Evolutionary conservation across 2,329 filamentous ascomycete genomes (phyloP).

Genomic region (Trichoderma simmonsii): DNA sequence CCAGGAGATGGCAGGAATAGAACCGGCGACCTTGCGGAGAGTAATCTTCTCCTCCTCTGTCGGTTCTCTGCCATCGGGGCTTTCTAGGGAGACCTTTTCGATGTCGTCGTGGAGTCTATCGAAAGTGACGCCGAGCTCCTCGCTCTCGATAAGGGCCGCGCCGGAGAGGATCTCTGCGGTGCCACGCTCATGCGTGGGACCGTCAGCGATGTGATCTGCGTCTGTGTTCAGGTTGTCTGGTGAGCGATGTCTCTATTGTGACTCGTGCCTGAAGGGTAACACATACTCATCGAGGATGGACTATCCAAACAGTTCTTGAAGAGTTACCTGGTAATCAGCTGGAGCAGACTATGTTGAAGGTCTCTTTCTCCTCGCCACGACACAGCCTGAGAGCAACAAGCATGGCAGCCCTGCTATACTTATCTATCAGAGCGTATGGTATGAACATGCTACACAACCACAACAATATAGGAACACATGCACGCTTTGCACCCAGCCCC

Average conservation of each 20-base stretch:
- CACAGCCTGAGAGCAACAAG: neutral
- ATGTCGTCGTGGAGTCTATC: neutral
- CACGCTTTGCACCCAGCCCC: neutral
- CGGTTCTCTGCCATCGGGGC: slow-evolving; percentile 4
- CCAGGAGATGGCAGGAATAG: slow-evolving; percentile 15
- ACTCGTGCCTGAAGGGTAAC: no score
- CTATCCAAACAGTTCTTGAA: neutral
- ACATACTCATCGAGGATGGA: slow-evolving; percentile 3
- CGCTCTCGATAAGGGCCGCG: neutral
- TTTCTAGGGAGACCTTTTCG: neutral
- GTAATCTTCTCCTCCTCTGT: slow-evolving; percentile 10
- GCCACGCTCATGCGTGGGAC: slow-evolving; percentile 9
- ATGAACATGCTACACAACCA: neutral
- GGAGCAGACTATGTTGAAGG: neutral
- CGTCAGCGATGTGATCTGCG: slow-evolving; percentile 11
- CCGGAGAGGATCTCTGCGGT: slow-evolving; percentile 16
- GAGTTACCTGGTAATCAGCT: neutral
- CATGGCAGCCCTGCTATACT: neutral
- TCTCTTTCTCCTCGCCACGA: neutral
- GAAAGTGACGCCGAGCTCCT: neutral
- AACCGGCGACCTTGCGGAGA: slow-evolving; percentile 16
- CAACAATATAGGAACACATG: neutral
- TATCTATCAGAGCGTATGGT: neutral
- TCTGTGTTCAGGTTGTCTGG: neutral
- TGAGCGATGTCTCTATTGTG: neutral